Evolutionary conservation across 177 flowering plant genomes (phyloP), one percentile per base, ranked within the genome.

Genomic region (Vitis hybrid): DNA sequence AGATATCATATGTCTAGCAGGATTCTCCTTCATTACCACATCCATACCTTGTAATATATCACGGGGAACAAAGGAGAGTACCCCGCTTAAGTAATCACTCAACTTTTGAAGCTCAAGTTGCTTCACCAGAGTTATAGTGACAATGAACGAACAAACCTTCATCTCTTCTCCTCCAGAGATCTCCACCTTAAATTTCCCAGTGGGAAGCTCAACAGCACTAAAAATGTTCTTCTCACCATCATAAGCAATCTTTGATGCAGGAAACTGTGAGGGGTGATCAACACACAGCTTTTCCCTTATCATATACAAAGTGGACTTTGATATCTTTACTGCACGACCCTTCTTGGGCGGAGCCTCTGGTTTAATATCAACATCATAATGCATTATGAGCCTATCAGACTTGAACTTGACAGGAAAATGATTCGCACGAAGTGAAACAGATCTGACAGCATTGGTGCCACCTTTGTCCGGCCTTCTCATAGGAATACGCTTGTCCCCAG

Each of bases 41-140:
- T 89, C 95, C 89, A 90, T 72, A 1, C 78, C 90, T 53, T 90
- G 95, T 59, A 90, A 77, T 38, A 84, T 72, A n/a, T 89, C 86
- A 51, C 91, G 88, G 4, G 91, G 91, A 3, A 75, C 59, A 1
- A 71, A 19, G 1, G 33, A 18, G 8, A 74, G 69, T 1, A 53
- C 71, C 4, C 92, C 82, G 1, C 51, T 66, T 14, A 89, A 68
- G 72, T 84, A 89, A 11, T 82, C 88, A 18, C 67, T 70, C 77
- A 92, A 73, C 68, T 75, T 80, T n/a, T 72, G 24, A 14, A 89
- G 72, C 64, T 80, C 75, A 51, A 86, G 74, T 61, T 74, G 68
- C 51, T 74, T 83, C 53, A 84, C 92, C 17, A 75, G 76, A 59
- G 83, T 84, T 6, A 92, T 70, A 3, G 84, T 72, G 33, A 82